Conservation (phyloP, 2,329 filamentous ascomycete genomes). For the Beauveria brongniartii region DNA sequence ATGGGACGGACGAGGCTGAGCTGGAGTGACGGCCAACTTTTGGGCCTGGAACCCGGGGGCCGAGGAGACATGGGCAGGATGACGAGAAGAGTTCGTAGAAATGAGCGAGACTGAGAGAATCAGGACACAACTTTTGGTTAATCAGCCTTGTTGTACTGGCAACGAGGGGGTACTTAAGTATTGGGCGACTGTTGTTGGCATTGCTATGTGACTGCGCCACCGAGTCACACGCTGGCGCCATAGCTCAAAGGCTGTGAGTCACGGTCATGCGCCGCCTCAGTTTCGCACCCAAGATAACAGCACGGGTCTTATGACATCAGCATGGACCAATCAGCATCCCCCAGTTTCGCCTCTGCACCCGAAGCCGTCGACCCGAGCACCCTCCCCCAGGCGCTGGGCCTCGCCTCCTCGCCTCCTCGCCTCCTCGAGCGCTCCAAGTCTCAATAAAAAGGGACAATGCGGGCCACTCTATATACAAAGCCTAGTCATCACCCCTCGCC, state of each 20-base stretch:
- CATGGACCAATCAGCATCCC: slow-evolving; percentile 15
- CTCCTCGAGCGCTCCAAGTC: not conserved
- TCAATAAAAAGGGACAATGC: slow-evolving; percentile 1
- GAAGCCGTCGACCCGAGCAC: not conserved
- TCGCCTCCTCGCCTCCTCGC: not conserved
- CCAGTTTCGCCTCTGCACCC: slow-evolving; percentile 10
- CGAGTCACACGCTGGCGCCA: slow-evolving; percentile 8
- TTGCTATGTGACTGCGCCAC: slow-evolving; percentile 9
- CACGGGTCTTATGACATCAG: slow-evolving; percentile 17
- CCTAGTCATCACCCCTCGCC: not conserved
- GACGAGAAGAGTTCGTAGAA: not conserved
- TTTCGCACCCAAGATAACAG: not conserved
- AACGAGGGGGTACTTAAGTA: too few species aligned
- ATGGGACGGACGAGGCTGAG: not conserved
- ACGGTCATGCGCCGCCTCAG: slow-evolving; percentile 18
- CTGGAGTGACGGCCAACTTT: not conserved
- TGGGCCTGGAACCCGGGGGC: not conserved
- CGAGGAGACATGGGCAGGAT: not conserved
- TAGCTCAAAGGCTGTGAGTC: slow-evolving; percentile 14
- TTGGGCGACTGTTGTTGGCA: not conserved
- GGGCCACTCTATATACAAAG: not conserved
- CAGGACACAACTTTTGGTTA: too few species aligned
- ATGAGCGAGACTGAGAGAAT: too few species aligned
- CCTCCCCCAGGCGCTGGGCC: not conserved
- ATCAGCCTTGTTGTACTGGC: too few species aligned